A percentile compares a stretch with the other conserved stretches of the same genome.
These are phyloP conservation scores for Xylaria sp. DNA, from an alignment of 2,329 filamentous ascomycete species.

Conservation along the genomic window DNA sequence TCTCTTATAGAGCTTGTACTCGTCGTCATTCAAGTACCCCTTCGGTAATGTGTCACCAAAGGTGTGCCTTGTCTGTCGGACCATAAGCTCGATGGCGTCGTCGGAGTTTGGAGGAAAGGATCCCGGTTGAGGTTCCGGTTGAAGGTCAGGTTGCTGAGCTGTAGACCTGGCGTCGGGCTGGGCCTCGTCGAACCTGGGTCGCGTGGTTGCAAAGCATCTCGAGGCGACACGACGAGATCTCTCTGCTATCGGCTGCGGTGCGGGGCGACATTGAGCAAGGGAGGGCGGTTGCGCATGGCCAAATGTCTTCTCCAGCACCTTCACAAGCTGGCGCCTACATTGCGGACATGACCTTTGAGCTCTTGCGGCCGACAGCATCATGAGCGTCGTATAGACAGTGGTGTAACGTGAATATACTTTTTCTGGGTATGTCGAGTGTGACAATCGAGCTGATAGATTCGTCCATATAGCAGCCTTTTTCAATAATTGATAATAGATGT, in stretches of 20 bases:
- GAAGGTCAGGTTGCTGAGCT: neutral
- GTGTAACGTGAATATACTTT: neutral
- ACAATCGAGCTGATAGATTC: no score
- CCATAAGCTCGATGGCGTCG: conserved; percentile 39
- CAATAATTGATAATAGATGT: no score
- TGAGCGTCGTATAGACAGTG: conserved; percentile 9
- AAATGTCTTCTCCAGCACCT: conserved; percentile 53
- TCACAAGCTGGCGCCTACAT: conserved; percentile 53
- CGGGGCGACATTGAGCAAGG: conserved; percentile 30
- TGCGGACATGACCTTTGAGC: conserved; percentile 53
- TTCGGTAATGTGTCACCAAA: conserved; percentile 40
- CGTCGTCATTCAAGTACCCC: conserved; percentile 36
- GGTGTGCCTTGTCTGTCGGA: conserved; percentile 36
- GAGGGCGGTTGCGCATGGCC: conserved; percentile 38
- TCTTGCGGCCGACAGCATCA: conserved; percentile 55
- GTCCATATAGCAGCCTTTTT: no score
- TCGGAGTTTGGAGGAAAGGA: conserved; percentile 2
- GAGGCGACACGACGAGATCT: conserved; percentile 30
- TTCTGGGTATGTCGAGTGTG: no score
- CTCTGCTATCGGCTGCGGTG: conserved; percentile 26
- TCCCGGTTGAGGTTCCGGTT: neutral
- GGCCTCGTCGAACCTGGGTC: conserved; percentile 34
- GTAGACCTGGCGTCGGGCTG: conserved; percentile 10
- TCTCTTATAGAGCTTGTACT: conserved; percentile 38
- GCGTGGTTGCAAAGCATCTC: conserved; percentile 45